phyloP scores from a whole-genome alignment of 148 eudicot genomes.

The Polygonum maritimum region DNA sequence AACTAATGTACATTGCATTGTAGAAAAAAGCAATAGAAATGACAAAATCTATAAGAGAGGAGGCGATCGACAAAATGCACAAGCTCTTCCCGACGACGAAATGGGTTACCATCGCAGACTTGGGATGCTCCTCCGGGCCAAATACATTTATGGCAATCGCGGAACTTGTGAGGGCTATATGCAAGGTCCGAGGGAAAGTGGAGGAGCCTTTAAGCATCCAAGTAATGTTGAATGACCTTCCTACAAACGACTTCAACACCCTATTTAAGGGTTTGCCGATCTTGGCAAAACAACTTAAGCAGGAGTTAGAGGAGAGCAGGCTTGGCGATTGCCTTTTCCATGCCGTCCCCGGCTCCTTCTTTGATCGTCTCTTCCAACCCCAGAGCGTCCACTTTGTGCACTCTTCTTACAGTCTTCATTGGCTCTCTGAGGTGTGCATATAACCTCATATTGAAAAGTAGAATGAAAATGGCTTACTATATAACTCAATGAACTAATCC shows the following conservation, averaged over 20 bases:
- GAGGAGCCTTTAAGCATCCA: neutral
- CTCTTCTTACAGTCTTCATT: neutral
- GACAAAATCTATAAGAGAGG: neutral
- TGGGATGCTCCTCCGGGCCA: neutral
- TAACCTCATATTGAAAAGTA: too few species aligned
- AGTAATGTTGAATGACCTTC: constrained; percentile 1
- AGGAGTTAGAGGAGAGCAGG: neutral
- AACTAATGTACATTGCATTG: neutral
- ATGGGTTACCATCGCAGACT: neutral
- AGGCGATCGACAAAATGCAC: neutral
- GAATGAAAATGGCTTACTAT: too few species aligned
- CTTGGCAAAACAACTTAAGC: neutral
- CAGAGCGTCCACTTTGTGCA: neutral
- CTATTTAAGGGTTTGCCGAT: neutral
- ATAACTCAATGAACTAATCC: too few species aligned
- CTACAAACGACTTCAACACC: neutral
- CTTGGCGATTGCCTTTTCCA: neutral
- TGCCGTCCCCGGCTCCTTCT: neutral
- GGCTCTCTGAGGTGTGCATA: neutral
- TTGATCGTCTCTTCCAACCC: neutral
- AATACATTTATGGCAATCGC: neutral
- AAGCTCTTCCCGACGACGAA: neutral
- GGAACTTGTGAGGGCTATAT: neutral
- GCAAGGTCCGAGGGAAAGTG: neutral
- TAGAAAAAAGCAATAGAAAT: neutral